A percentile compares a stretch with the other conserved stretches of the same genome.
Evolutionary conservation across 2,329 filamentous ascomycete species (phyloP).

Genomic region (Pseudogymnoascus sp.): DNA sequence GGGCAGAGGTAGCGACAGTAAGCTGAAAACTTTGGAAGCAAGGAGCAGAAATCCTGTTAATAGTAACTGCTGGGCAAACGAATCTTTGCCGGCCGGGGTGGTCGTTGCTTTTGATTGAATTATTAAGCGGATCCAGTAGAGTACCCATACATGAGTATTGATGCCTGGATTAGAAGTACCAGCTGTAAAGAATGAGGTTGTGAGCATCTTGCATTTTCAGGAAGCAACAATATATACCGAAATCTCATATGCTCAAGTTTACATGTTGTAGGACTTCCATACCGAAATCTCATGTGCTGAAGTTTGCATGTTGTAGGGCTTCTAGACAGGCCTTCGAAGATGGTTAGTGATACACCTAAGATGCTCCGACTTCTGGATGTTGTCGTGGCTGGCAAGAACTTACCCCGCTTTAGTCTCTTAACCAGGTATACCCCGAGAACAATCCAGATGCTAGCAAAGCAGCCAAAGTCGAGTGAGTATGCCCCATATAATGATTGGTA

Average conservation of each 20-base stretch:
- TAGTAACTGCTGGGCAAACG: no score
- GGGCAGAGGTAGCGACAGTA: no score
- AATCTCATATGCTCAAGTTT: background rate
- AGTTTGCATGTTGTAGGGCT: no score
- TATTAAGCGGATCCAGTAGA: background rate
- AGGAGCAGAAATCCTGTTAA: no score
- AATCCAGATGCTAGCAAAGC: constrained; percentile 9
- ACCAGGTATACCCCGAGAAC: constrained; percentile 11
- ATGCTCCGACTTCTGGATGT: background rate
- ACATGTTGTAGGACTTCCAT: background rate
- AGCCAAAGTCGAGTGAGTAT: constrained; percentile 13
- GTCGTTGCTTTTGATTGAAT: no score
- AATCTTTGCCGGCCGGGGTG: no score
- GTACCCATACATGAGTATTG: background rate
- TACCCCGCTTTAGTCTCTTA: constrained; percentile 9
- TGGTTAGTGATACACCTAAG: background rate
- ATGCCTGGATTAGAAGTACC: background rate
- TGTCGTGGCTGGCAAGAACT: background rate
- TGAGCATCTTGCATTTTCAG: background rate
- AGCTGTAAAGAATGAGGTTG: background rate
- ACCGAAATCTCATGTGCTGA: no score
- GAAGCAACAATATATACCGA: background rate
- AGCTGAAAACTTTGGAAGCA: no score
- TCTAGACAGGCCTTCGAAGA: background rate
- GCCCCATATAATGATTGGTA: background rate